Evolutionary conservation across 106 monocot species (phyloP).

Genomic region (Chionographis japonica): DNA sequence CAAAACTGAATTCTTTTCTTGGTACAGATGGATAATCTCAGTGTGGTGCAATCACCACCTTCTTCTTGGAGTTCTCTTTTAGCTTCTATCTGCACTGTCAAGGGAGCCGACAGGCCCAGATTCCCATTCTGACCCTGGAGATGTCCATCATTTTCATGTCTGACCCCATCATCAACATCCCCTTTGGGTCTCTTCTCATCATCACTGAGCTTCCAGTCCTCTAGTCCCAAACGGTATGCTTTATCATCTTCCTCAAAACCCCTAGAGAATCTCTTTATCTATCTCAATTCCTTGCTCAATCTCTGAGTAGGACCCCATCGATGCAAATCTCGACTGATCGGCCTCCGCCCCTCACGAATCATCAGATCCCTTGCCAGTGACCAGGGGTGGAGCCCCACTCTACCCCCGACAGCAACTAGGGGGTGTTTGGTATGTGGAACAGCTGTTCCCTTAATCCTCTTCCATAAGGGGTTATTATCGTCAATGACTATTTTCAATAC

Average conservation of each 20-base stretch:
- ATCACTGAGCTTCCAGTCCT: background rate
- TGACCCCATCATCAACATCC: background rate
- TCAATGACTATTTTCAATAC: too few species aligned
- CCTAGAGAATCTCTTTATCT: background rate
- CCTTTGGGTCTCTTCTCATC: conserved; percentile 20
- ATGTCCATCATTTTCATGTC: conserved; percentile 1
- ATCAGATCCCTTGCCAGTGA: conserved; percentile 56
- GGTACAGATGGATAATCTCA: too few species aligned
- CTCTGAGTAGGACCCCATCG: too few species aligned
- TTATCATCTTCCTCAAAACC: background rate
- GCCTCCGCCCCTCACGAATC: conserved; percentile 65
- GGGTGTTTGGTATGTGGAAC: too few species aligned
- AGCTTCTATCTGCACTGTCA: conserved; percentile 42
- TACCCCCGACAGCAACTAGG: too few species aligned
- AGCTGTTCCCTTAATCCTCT: too few species aligned
- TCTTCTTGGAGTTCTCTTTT: conserved; percentile 6
- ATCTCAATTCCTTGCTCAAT: background rate
- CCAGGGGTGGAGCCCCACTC: too few species aligned
- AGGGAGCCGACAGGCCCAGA: conserved; percentile 31
- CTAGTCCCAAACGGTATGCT: background rate
- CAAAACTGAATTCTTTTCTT: too few species aligned
- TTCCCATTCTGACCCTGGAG: background rate
- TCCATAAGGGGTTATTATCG: too few species aligned
- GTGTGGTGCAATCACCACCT: background rate
- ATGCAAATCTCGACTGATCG: conserved; percentile 45